A percentile compares a stretch with the other conserved stretches of the same genome.
Conservation (phyloP, 1,284 basidiomycete species). For the Pseudozyma sp. region DNA sequence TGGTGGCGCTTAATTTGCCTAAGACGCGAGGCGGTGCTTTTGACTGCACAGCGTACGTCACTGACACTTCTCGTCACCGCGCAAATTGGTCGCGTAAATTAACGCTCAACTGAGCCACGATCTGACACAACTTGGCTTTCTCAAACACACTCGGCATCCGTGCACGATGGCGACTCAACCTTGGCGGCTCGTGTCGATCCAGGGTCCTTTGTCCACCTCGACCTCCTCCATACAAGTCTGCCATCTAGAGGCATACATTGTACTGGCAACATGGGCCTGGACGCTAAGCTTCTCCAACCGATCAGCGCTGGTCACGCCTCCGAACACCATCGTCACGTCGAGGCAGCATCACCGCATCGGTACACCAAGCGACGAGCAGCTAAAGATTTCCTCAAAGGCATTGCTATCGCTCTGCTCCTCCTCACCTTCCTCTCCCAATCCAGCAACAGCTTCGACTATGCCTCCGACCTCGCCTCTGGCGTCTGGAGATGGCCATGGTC, state of each 20-base stretch:
- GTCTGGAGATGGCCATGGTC: constrained; percentile 42
- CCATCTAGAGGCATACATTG: too few species aligned
- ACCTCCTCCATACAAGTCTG: too few species aligned
- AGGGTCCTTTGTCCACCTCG: constrained; percentile 14
- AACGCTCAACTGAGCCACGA: background rate
- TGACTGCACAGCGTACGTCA: constrained; percentile 7
- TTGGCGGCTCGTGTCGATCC: constrained; percentile 2
- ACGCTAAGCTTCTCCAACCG: constrained; percentile 22
- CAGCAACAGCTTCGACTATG: constrained; percentile 10
- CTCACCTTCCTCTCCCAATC: constrained; percentile 1
- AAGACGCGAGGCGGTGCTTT: constrained; percentile 5
- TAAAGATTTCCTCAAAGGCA: constrained; percentile 9
- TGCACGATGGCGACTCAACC: background rate
- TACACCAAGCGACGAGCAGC: constrained; percentile 2
- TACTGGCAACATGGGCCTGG: constrained; percentile 8
- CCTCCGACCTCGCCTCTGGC: constrained; percentile 14
- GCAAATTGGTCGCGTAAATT: constrained; percentile 6
- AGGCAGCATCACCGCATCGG: background rate
- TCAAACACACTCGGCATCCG: background rate
- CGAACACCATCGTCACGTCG: background rate
- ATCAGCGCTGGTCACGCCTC: constrained; percentile 5
- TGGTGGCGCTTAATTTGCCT: background rate
- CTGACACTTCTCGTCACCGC: background rate
- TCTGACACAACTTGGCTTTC: background rate
- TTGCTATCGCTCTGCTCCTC: constrained; percentile 13